A percentile compares a stretch with the other conserved stretches of the same genome.
Evolutionary conservation across 768 basidiomycete species (phyloP).

Genomic region (Boletus insuetus): DNA sequence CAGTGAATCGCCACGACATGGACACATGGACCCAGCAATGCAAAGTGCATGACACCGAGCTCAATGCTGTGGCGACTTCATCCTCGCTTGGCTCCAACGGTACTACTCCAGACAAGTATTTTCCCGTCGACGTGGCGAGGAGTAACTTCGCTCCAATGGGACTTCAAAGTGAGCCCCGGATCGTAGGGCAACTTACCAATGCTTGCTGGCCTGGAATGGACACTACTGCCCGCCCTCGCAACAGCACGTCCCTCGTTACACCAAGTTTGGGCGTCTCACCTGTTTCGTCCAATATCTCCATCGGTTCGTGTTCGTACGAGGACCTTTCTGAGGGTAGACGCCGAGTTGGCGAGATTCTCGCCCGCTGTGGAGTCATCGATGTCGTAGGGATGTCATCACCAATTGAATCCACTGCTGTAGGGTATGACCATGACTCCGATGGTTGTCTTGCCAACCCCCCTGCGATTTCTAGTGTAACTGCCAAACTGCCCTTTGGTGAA

Average conservation of each 20-base stretch:
- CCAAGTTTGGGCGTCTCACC: not conserved
- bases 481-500: not conserved
- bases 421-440: not conserved
- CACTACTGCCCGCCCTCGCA: not conserved
- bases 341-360: conserved; percentile 19
- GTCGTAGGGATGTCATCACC: not conserved
- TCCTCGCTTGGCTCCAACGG: conserved; percentile 10
- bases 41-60: conserved; percentile 7
- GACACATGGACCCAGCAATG: conserved; percentile 20
- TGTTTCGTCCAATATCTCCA: not conserved
- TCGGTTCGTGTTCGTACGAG: not conserved
- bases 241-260: conserved; percentile 4
- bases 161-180: not conserved
- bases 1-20: conserved; percentile 24
- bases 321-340: conserved; percentile 17
- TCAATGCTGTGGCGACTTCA: conserved; percentile 7
- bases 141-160: conserved; percentile 5
- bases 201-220: not conserved
- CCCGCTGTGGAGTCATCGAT: conserved; percentile 18
- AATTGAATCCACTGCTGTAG: not conserved
- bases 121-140: not conserved
- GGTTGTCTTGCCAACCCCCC: not conserved
- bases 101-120: not conserved
- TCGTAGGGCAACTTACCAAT: not conserved
- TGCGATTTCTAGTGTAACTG: not conserved